Evolutionary conservation across 306 rosid species (phyloP), one percentile per base, ranked within the genome.

Genomic region (Cajanus cajan): DNA sequence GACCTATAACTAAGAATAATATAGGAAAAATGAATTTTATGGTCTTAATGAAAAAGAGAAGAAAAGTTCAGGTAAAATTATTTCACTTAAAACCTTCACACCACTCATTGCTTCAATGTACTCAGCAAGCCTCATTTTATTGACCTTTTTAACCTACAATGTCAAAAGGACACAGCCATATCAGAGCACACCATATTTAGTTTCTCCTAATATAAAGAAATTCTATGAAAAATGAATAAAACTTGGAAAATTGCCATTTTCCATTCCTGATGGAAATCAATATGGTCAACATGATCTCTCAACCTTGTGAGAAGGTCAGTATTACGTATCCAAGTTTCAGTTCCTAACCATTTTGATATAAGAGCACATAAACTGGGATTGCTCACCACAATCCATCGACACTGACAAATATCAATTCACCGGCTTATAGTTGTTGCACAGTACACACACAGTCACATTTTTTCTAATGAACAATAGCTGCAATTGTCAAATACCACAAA

Each of bases 121-220:
- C 68, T 89, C 91, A 57, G 93, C 93, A 77, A 89, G 91, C 86
- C 91, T 87, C 90, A 86, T 87, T 87, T 91, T 89, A 70, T 91
- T 91, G 57, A 87, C 83, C 84, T 73, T 90, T 81, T 86, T 87
- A 79, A 89, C 96, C 96, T 90, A 59, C 50, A 69, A 62, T 73
- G 68, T 85, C 39, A 77, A 12, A 47, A 83, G 63, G 34, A 50
- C 52, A 39, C 57, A 45, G 63, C 52, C 59, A 37, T 21, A 64
- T 63, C 55, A 70, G 78, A 66, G 69, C 34, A 68, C 74, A 22
- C 61, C 57, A 43, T 59, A 79, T 31, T 72, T 58, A 18, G 68
- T 73, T 79, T 54, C 43, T 73, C 76, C 80, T 2, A 48, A 58
- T 72, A 72, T 50, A 68, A 65, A 37, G 79, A 74, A 61, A 43